Evolutionary conservation across 495 filamentous ascomycete genomes (phyloP).

Genomic region (Durotheca rogersii): DNA sequence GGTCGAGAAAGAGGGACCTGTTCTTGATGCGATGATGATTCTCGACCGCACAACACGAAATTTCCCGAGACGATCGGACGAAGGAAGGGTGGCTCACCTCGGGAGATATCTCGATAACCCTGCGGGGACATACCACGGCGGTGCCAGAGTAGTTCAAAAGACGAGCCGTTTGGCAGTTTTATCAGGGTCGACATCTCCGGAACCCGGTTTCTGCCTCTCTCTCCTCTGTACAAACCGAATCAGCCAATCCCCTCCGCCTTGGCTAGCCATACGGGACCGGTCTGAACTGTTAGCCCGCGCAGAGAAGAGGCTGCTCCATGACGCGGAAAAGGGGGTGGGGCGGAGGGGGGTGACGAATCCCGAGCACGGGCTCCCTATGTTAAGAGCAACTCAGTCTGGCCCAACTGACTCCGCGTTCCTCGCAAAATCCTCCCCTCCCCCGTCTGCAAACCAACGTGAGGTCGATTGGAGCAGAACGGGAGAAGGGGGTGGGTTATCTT

Average conservation of each 20-base stretch:
- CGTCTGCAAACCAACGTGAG: slow-evolving; percentile 14
- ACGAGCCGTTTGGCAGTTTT: not conserved
- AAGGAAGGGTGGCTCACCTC: not conserved
- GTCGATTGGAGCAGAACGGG: slow-evolving; percentile 26
- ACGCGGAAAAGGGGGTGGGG: slow-evolving; percentile 1
- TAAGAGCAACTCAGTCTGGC: slow-evolving; percentile 3
- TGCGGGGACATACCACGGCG: not conserved
- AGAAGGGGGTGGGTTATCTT: slow-evolving; percentile 12
- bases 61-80: not conserved
- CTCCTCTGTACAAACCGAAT: too few species aligned
- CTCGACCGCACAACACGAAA: not conserved
- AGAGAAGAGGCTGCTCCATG: not conserved
- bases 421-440: slow-evolving; percentile 26
- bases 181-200: slow-evolving; percentile 1
- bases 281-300: slow-evolving; percentile 3
- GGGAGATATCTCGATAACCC: not conserved
- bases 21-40: too few species aligned
- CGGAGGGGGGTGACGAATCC: slow-evolving; percentile 17
- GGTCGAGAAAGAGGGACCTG: too few species aligned
- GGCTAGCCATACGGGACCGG: not conserved
- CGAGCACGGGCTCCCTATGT: slow-evolving; percentile 4
- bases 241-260: too few species aligned
- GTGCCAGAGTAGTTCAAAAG: slow-evolving; percentile 2
- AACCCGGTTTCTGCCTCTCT: not conserved
- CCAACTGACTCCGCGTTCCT: slow-evolving; percentile 23